These are phyloP conservation scores for Senecio squalidus DNA, from an alignment of 140 eudicot genomes.

Conservation along the genomic window DNA sequence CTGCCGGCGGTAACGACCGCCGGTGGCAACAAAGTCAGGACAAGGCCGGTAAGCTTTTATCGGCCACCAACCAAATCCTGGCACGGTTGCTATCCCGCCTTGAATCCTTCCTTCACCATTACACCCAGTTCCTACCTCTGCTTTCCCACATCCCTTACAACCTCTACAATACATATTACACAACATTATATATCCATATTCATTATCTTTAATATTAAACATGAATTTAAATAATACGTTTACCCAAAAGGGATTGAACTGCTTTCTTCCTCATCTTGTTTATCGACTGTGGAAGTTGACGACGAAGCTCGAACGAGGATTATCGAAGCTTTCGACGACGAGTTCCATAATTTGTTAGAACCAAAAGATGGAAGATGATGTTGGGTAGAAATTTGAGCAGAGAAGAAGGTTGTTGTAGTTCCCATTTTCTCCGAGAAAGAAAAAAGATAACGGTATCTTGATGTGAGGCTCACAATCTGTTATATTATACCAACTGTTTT, in stretches of 20 bases:
- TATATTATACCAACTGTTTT: neutral
- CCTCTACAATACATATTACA: constrained; percentile 34
- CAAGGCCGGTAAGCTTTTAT: constrained; percentile 95
- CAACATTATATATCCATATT: neutral
- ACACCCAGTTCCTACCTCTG: constrained; percentile 71
- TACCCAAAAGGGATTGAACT: constrained; percentile 26
- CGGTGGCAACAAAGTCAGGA: constrained; percentile 71
- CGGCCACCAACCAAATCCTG: constrained; percentile 99
- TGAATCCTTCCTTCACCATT: constrained; percentile 95
- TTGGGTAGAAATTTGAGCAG: constrained; percentile 7
- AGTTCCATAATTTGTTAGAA: constrained; percentile 2
- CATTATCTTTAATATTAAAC: neutral
- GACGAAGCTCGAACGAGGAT: constrained; percentile 25
- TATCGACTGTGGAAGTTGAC: constrained; percentile 34
- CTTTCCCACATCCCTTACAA: constrained; percentile 75
- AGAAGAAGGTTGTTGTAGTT: constrained; percentile 29
- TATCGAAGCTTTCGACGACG: constrained; percentile 14
- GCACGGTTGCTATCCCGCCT: constrained; percentile 94
- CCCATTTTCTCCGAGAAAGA: constrained; percentile 20
- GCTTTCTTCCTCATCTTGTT: constrained; percentile 23
- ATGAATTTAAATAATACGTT: neutral
- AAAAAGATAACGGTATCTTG: constrained; percentile 11
- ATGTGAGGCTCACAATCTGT: constrained; percentile 17
- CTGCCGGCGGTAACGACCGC: constrained; percentile 78
- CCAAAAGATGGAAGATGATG: neutral